phyloP scores from a whole-genome alignment of 2,329 filamentous ascomycete genomes.

The Monosporascus cannonballus region DNA sequence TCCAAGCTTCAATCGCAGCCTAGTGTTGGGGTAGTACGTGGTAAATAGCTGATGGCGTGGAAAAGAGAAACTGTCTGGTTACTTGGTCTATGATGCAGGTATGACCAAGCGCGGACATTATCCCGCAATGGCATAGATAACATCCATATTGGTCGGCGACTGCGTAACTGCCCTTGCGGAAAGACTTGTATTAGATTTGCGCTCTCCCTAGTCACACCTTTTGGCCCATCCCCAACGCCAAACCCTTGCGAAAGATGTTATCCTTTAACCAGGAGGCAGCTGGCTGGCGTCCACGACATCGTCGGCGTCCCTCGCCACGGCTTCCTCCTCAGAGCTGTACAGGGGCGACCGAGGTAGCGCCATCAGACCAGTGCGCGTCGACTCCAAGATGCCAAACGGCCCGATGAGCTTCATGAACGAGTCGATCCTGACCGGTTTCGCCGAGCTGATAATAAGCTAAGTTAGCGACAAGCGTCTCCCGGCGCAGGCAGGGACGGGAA shows the following conservation, averaged over 20 bases:
- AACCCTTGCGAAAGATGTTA: slow-evolving; percentile 2
- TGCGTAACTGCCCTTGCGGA: background rate
- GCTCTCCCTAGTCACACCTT: slow-evolving; percentile 12
- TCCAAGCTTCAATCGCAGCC: no score
- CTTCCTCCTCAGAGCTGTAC: slow-evolving; percentile 60
- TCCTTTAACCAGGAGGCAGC: slow-evolving; percentile 74
- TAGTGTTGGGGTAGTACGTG: no score
- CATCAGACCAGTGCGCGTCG: slow-evolving; percentile 92
- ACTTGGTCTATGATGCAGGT: no score
- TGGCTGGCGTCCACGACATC: slow-evolving; percentile 93
- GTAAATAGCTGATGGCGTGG: no score
- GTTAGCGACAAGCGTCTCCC: no score
- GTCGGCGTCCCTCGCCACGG: slow-evolving; percentile 75
- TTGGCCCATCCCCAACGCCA: slow-evolving; percentile 11
- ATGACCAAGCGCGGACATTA: no score
- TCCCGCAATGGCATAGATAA: no score
- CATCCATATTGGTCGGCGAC: no score
- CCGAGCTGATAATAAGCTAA: slow-evolving; percentile 52
- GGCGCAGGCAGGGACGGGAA: no score
- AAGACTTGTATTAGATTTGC: slow-evolving; percentile 11
- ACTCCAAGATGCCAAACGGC: slow-evolving; percentile 95
- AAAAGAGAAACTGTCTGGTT: no score
- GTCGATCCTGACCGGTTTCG: slow-evolving; percentile 89
- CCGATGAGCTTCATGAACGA: slow-evolving; percentile 94
- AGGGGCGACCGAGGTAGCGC: slow-evolving; percentile 90